phyloP scores from a whole-genome alignment of 768 basidiomycete species.

The Hygrophorus pudorinus region DNA sequence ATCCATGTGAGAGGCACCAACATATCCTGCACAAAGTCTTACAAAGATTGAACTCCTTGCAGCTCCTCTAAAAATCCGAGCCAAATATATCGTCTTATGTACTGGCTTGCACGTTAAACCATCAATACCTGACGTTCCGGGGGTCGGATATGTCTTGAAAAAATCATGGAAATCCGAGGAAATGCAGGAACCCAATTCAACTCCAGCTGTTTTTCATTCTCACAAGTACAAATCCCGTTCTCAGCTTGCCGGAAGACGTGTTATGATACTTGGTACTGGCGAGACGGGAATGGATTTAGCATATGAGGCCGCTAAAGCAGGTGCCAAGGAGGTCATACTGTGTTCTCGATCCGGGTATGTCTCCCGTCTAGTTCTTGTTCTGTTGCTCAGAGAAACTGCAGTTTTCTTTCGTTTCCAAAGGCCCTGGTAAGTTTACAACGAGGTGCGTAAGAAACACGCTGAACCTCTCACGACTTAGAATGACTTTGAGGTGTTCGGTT shows the following conservation, averaged over 20 bases:
- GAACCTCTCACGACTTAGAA: slow-evolving; percentile 22
- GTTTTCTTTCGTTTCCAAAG: slow-evolving; percentile 52
- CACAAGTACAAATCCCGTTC: slow-evolving; percentile 36
- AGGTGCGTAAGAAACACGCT: not conserved
- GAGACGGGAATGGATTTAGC: slow-evolving; percentile 58
- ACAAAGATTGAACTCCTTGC: not conserved
- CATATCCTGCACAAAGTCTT: not conserved
- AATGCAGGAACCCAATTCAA: slow-evolving; percentile 7
- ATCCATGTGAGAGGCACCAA: slow-evolving; percentile 13
- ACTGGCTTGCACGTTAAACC: slow-evolving; percentile 50
- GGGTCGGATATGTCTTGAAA: slow-evolving; percentile 29
- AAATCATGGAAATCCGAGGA: slow-evolving; percentile 4
- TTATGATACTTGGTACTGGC: slow-evolving; percentile 50
- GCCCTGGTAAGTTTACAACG: slow-evolving; percentile 25
- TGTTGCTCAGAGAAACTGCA: slow-evolving; percentile 6
- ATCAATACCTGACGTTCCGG: slow-evolving; percentile 38
- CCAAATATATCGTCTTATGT: slow-evolving; percentile 36
- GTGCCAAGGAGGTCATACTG: slow-evolving; percentile 40
- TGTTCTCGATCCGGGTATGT: slow-evolving; percentile 40
- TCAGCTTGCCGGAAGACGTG: slow-evolving; percentile 33
- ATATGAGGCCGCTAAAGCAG: slow-evolving; percentile 38
- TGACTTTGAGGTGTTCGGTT: slow-evolving; percentile 45
- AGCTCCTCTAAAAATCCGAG: slow-evolving; percentile 24
- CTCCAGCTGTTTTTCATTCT: slow-evolving; percentile 35
- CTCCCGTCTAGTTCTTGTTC: not conserved